A percentile compares a stretch with the other conserved stretches of the same genome.
These are phyloP conservation scores for Paragyromitra xinjiangensis DNA, from an alignment of 495 filamentous ascomycete genomes.

Conservation along the genomic window DNA sequence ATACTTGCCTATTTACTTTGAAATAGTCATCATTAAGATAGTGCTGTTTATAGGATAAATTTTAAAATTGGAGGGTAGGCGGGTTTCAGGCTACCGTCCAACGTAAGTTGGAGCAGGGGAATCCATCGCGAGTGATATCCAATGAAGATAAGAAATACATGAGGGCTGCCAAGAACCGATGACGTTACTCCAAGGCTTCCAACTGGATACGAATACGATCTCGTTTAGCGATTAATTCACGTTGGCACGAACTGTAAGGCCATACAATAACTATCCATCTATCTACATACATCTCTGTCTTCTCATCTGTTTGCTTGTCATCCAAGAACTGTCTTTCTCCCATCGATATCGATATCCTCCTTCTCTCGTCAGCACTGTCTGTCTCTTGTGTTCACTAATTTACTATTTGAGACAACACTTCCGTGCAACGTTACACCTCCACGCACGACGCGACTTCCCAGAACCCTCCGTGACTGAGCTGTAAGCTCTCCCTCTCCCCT, in stretches of 20 bases:
- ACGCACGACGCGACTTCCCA: constrained; percentile 50
- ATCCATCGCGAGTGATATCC: constrained; percentile 35
- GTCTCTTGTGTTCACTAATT: not conserved
- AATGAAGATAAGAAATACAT: constrained; percentile 26
- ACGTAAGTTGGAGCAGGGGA: constrained; percentile 10
- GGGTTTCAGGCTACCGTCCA: not conserved
- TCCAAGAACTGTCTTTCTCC: not conserved
- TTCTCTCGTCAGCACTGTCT: not conserved
- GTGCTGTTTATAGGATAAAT: not conserved
- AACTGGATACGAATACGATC: constrained; percentile 1
- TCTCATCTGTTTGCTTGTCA: constrained; percentile 2
- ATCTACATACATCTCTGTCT: not conserved
- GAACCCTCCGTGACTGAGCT: constrained; percentile 21
- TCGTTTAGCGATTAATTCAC: constrained; percentile 29
- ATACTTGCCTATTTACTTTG: not conserved
- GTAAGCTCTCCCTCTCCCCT: constrained; percentile 6
- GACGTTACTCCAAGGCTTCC: constrained; percentile 30
- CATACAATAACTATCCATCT: not conserved
- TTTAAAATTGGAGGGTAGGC: not conserved
- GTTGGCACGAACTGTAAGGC: constrained; percentile 10
- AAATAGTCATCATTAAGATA: not conserved
- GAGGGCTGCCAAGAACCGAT: constrained; percentile 35
- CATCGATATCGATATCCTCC: not conserved
- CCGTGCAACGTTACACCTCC: constrained; percentile 51
- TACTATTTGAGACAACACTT: constrained; percentile 23